A percentile compares a stretch with the other conserved stretches of the same genome.
These are phyloP conservation scores for Trichoderma lentiforme DNA, from an alignment of 2,329 filamentous ascomycete species.

Conservation along the genomic window DNA sequence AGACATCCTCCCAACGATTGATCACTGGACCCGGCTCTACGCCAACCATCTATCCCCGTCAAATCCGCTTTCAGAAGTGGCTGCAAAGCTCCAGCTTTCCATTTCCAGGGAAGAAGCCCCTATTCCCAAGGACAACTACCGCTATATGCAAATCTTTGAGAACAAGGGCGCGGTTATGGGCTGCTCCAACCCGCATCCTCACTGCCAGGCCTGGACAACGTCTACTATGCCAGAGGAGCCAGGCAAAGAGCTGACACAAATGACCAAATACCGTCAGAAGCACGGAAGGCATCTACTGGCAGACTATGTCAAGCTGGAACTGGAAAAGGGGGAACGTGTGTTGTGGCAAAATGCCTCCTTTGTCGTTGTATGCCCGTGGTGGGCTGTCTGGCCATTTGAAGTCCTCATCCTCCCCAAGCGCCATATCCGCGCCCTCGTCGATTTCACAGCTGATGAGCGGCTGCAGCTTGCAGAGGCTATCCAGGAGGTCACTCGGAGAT, in stretches of 20 bases:
- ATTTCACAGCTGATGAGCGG: constrained; percentile 70
- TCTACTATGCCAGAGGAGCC: constrained; percentile 89
- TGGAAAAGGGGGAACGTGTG: constrained; percentile 76
- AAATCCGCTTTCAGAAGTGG: constrained; percentile 55
- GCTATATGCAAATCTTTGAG: constrained; percentile 99
- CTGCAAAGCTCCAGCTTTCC: constrained; percentile 40
- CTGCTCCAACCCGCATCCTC: constrained; percentile 96
- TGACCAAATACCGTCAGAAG: constrained; percentile 72
- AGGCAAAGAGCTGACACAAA: constrained; percentile 69
- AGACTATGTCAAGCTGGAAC: constrained; percentile 83
- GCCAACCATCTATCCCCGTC: constrained; percentile 71
- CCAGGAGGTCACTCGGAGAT: constrained; percentile 82
- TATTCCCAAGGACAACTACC: constrained; percentile 69
- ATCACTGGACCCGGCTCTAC: constrained; percentile 92
- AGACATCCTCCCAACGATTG: constrained; percentile 78
- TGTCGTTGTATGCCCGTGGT: constrained; percentile 90
- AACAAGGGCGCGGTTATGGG: constrained; percentile 99
- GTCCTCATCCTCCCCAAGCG: constrained; percentile 82
- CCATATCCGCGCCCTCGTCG: constrained; percentile 80
- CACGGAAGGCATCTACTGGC: constrained; percentile 74
- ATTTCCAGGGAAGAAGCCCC: constrained; percentile 37
- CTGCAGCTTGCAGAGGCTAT: constrained; percentile 76
- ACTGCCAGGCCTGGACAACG: constrained; percentile 95
- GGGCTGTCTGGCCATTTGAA: constrained; percentile 97
- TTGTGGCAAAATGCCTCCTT: constrained; percentile 87